Percentiles rank a stretch among this genome's conserved stretches.
Evolutionary conservation across 106 monocot genomes (phyloP).

Genomic region (Dendrobium officinale): DNA sequence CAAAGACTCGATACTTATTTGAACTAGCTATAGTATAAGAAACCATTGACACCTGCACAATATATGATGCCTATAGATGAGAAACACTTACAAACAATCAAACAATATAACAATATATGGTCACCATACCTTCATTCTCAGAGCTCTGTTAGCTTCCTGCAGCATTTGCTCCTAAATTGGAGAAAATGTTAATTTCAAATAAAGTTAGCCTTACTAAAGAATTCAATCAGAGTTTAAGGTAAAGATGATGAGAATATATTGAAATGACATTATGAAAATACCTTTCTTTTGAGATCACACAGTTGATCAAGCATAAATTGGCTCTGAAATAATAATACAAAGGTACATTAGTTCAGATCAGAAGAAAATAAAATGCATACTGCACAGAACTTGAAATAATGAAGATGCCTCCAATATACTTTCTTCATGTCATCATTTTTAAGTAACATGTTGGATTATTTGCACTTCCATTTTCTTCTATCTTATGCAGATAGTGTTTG

Average conservation of each 20-base stretch:
- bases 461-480: too few relatives aligned
- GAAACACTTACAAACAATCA: background rate
- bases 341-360: background rate
- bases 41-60: too few relatives aligned
- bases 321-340: background rate
- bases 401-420: too few relatives aligned
- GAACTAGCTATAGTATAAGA: too few relatives aligned
- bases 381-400: background rate
- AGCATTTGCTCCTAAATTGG: conserved; percentile 7
- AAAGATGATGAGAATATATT: background rate
- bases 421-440: too few relatives aligned
- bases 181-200: background rate
- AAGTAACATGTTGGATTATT: too few relatives aligned
- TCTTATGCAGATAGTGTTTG: too few relatives aligned
- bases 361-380: background rate
- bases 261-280: background rate
- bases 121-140: conserved; percentile 8
- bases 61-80: background rate
- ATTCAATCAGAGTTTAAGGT: background rate
- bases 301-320: conserved; percentile 7
- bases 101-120: background rate
- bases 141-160: conserved; percentile 9
- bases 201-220: background rate
- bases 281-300: conserved; percentile 9
- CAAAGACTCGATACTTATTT: too few relatives aligned